Conservation (phyloP, 2,329 filamentous ascomycete species). For the Cordyceps tenuipes region DNA sequence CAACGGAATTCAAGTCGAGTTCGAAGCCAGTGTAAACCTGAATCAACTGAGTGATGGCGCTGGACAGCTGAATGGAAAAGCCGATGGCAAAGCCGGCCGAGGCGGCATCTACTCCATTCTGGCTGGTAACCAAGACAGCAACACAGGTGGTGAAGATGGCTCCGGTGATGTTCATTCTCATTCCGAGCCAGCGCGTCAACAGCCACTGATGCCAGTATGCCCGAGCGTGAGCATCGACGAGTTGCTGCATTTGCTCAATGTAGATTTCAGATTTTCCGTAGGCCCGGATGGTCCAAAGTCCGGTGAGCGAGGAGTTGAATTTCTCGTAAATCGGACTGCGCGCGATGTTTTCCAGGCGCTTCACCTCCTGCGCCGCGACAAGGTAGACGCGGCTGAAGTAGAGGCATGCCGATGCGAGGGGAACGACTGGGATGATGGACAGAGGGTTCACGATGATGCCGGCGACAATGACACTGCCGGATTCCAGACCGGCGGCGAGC, state of each 20-base stretch:
- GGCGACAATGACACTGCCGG: slow-evolving; percentile 18
- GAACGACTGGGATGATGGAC: slow-evolving; percentile 26
- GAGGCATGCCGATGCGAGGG: neutral
- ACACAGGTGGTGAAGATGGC: neutral
- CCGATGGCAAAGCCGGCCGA: slow-evolving; percentile 33
- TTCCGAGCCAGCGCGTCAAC: neutral
- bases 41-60: slow-evolving; percentile 12
- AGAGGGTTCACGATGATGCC: slow-evolving; percentile 18
- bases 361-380: neutral
- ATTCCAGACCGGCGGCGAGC: slow-evolving; percentile 20
- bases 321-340: slow-evolving; percentile 26
- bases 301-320: slow-evolving; percentile 25
- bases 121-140: slow-evolving; percentile 25
- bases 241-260: neutral
- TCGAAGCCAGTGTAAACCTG: slow-evolving; percentile 20
- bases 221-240: neutral
- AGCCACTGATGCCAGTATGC: neutral
- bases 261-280: neutral
- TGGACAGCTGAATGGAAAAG: slow-evolving; percentile 31
- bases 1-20: slow-evolving; percentile 33
- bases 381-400: neutral
- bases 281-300: slow-evolving; percentile 26
- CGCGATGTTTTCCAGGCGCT: slow-evolving; percentile 13
- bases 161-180: neutral
- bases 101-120: slow-evolving; percentile 21